phyloP scores from a whole-genome alignment of 495 filamentous ascomycete species.

The Aspergillus homomorphus region DNA sequence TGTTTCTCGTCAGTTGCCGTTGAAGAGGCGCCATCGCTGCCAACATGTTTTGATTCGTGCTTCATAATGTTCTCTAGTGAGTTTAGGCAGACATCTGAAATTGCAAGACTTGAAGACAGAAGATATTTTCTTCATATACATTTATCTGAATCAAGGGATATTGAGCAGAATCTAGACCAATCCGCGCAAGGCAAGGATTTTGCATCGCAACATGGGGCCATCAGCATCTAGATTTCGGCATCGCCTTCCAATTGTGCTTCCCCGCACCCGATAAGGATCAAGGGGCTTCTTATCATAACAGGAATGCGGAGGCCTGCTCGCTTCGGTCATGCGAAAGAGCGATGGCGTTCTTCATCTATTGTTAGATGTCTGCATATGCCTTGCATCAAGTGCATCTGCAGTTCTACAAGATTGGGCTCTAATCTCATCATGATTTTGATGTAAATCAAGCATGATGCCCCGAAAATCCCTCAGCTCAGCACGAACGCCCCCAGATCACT shows the following conservation, averaged over 20 bases:
- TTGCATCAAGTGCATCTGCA: too few species aligned
- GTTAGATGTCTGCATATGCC: too few species aligned
- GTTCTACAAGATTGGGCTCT: too few species aligned
- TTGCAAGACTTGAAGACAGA: neutral
- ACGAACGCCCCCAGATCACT: slow-evolving; percentile 18
- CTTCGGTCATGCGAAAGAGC: slow-evolving; percentile 10
- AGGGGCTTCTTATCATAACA: neutral
- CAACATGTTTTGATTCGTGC: neutral
- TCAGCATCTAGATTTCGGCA: neutral
- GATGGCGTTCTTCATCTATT: neutral
- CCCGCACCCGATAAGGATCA: neutral
- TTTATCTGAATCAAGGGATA: neutral
- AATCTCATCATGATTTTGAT: too few species aligned
- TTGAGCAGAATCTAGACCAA: too few species aligned
- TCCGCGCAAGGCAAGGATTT: neutral
- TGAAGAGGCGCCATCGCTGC: neutral
- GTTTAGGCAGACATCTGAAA: neutral
- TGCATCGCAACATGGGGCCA: neutral
- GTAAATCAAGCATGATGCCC: slow-evolving; percentile 12
- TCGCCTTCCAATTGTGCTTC: neutral
- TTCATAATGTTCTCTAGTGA: neutral
- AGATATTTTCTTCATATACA: neutral
- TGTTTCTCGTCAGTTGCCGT: neutral
- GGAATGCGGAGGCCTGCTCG: neutral
- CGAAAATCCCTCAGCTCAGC: slow-evolving; percentile 4